phyloP scores from a whole-genome alignment of 2,329 filamentous ascomycete species.

The Aspergillus eucalypticola region DNA sequence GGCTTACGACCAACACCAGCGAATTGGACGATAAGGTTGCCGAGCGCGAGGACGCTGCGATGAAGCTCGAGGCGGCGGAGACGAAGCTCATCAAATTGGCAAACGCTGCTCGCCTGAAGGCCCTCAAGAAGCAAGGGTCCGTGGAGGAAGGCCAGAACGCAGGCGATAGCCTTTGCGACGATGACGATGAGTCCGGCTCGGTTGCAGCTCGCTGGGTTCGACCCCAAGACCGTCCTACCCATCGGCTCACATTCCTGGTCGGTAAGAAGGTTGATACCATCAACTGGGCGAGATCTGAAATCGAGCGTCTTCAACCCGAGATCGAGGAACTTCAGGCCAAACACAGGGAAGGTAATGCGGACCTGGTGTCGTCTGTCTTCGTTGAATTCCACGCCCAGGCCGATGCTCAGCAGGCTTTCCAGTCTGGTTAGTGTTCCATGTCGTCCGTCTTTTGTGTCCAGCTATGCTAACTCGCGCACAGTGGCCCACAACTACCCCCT shows the following conservation, averaged over 20 bases:
- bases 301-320: conserved; percentile 72
- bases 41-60: conserved; percentile 75
- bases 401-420: conserved; percentile 82
- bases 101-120: conserved; percentile 70
- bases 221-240: conserved; percentile 72
- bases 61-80: conserved; percentile 83
- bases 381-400: conserved; percentile 83
- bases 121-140: conserved; percentile 58
- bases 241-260: conserved; percentile 69
- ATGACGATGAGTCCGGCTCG: conserved; percentile 67
- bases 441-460: background rate
- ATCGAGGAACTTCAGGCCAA: conserved; percentile 67
- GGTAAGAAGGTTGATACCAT: conserved; percentile 94
- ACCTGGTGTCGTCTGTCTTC: conserved; percentile 76
- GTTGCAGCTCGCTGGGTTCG: conserved; percentile 75
- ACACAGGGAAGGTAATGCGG: conserved; percentile 65
- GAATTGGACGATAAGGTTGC: conserved; percentile 79
- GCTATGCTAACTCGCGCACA: conserved; percentile 12
- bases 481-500: conserved; percentile 83
- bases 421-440: conserved; percentile 52
- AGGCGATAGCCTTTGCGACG: conserved; percentile 48
- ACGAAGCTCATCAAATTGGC: conserved; percentile 79
- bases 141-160: conserved; percentile 38
- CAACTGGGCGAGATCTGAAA: conserved; percentile 78
- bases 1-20: conserved; percentile 76